These are phyloP conservation scores for Mycena vulgaris DNA, from an alignment of 768 basidiomycete species.

Conservation along the genomic window DNA sequence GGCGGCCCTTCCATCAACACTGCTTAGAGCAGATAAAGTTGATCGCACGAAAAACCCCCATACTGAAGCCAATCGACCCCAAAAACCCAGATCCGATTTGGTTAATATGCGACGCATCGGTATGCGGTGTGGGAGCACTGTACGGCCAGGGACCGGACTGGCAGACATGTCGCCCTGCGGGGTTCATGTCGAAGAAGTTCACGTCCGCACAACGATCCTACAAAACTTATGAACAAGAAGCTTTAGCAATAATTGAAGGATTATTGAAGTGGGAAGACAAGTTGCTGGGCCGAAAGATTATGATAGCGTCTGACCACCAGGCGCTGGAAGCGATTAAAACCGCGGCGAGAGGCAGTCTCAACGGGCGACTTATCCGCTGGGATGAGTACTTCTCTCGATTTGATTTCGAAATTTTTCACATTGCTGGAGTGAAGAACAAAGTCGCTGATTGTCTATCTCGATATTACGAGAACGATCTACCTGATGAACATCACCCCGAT, in stretches of 20 bases:
- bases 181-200: not conserved
- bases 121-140: not conserved
- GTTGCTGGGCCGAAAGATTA: not conserved
- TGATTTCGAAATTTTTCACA: not conserved
- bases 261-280: not conserved
- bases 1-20: slow-evolving; percentile 8
- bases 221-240: not conserved
- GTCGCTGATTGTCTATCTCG: not conserved
- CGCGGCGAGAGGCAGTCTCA: not conserved
- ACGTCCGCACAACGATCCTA: not conserved
- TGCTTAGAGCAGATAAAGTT: not conserved
- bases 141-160: not conserved
- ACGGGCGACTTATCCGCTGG: not conserved
- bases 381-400: not conserved
- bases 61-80: not conserved
- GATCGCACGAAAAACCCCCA: not conserved
- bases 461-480: not conserved
- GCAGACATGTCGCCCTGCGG: not conserved
- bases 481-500: not conserved
- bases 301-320: not conserved
- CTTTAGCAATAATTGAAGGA: not conserved
- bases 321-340: not conserved
- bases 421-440: not conserved
- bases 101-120: slow-evolving; percentile 5
- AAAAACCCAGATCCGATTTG: not conserved